Conservation (phyloP, 495 filamentous ascomycete species). For the Tuber indicum region DNA sequence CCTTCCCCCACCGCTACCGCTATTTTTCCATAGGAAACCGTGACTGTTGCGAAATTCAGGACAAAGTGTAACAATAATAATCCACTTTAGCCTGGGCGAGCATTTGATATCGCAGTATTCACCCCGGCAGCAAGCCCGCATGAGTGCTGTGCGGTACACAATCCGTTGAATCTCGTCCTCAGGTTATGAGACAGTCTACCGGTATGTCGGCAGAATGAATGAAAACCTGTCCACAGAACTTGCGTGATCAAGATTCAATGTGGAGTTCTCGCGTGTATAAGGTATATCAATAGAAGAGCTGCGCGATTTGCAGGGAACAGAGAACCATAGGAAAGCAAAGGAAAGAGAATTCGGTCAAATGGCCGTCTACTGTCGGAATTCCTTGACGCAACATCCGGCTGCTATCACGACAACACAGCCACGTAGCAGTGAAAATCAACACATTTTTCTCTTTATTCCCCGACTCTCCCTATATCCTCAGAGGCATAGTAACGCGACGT, state of each 20-base stretch:
- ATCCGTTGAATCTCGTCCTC: not conserved
- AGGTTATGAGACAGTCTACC: not conserved
- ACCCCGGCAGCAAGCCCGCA: not conserved
- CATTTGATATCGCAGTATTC: not conserved
- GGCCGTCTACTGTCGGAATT: not conserved
- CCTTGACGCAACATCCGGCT: slow-evolving; percentile 19
- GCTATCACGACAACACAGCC: slow-evolving; percentile 23
- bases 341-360: not conserved
- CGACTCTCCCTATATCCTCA: not conserved
- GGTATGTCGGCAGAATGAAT: not conserved
- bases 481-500: not conserved
- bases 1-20: not conserved
- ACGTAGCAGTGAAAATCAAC: not conserved
- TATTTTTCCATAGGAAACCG: not conserved
- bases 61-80: not conserved
- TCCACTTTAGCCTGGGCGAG: not conserved
- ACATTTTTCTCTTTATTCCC: not conserved
- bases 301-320: slow-evolving; percentile 2
- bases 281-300: not conserved
- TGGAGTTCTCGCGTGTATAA: not conserved
- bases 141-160: not conserved
- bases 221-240: not conserved
- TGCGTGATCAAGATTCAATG: not conserved
- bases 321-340: not conserved
- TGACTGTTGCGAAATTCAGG: not conserved